Evolutionary conservation across 345 rosid genomes (phyloP), one percentile per base, ranked within the genome.

Genomic region (Murraya koenigii): DNA sequence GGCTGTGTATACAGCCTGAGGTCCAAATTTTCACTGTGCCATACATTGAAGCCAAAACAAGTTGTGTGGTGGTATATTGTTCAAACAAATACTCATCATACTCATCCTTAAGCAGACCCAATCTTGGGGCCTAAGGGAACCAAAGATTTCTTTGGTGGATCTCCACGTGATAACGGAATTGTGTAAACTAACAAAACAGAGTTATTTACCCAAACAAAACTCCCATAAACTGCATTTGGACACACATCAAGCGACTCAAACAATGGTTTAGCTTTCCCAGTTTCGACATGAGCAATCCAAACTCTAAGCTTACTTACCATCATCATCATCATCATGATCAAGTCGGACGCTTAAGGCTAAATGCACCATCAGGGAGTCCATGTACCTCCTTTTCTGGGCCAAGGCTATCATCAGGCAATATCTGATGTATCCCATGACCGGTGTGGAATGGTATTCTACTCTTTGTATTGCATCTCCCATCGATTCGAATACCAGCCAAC

Each of bases 401-500:
- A 72, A 96, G 80, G 6, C 85, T 87, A 75, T 90, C 94, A 77
- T 92, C 94, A 70, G 98, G 86, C 84, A 90, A 67, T 49, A 94
- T 62, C 47, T 84, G 92, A 83, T 94, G 95, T 79, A 96, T 90
- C 49, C 95, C 94, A 71, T 94, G 85, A 49, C 98, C 97, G 75
- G 97, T 92, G 63, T 96, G 94, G 85, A 91, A 96, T 14, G 95
- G 94, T 95, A 96, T 91, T 69, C 98, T 80, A 83, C 98, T 96
- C 89, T 94, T 87, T 8, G 93, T 82, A 69, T 96, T 94, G 88
- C 91, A 96, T 66, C 87, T 78, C 63, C 97, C 97, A 82, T 96
- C 97, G 41, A 96, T 94, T 22, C 97, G 95, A 61, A 92, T 69
- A 58, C 98, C 98, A 32, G 97, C 99, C 47, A 96, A 88, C 88